Evolutionary conservation across 495 filamentous ascomycete species (phyloP).

Genomic region (Pyrenopolyporus hunteri): DNA sequence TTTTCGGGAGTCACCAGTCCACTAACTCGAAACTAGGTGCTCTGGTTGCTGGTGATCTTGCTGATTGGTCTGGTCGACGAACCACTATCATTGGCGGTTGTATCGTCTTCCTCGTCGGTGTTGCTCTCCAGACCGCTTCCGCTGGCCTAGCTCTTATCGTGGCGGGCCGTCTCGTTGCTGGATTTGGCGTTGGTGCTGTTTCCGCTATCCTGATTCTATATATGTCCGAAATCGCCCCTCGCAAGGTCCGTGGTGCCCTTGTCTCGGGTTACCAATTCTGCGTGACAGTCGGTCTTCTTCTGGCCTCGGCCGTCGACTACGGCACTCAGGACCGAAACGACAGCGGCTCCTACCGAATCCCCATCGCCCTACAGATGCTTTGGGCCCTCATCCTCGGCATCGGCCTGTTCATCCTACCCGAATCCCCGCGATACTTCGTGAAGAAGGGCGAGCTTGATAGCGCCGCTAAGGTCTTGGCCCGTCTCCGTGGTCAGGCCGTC

Average conservation of each 20-base stretch:
- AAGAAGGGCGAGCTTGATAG: conserved; percentile 69
- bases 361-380: conserved; percentile 70
- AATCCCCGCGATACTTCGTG: conserved; percentile 83
- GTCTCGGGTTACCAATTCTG: conserved; percentile 81
- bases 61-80: conserved; percentile 71
- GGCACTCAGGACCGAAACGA: conserved; percentile 65
- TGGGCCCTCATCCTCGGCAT: conserved; percentile 71
- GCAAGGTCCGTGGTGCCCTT: conserved; percentile 74
- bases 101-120: conserved; percentile 66
- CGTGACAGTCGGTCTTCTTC: conserved; percentile 73
- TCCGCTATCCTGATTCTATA: conserved; percentile 77
- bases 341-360: conserved; percentile 73
- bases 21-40: conserved; percentile 49
- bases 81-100: conserved; percentile 72
- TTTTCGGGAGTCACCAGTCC: neutral
- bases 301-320: conserved; percentile 76
- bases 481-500: conserved; percentile 69
- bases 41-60: conserved; percentile 70
- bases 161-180: conserved; percentile 72
- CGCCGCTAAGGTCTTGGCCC: conserved; percentile 66
- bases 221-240: conserved; percentile 73
- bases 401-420: conserved; percentile 69
- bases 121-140: conserved; percentile 61
- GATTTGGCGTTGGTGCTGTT: conserved; percentile 76
- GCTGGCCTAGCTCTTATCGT: conserved; percentile 60